Conservation (phyloP, 2,329 filamentous ascomycete genomes). For the Colletotrichum sojae region DNA sequence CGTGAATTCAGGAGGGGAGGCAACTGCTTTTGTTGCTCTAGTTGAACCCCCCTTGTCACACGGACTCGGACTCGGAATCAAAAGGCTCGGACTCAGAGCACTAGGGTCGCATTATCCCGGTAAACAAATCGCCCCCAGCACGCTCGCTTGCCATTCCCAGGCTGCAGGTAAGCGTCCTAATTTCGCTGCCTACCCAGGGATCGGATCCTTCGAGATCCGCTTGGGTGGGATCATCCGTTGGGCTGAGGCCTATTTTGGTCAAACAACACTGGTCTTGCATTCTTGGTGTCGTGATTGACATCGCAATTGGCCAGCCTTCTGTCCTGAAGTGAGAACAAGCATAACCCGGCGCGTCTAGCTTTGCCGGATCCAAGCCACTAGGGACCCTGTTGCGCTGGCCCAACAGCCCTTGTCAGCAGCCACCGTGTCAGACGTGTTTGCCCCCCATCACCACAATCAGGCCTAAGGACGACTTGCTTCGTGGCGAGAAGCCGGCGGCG, state of each 20-base stretch:
- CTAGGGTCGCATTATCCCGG: not conserved
- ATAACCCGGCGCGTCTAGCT: constrained; percentile 3
- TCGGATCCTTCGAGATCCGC: constrained; percentile 10
- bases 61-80: constrained; percentile 24
- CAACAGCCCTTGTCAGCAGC: too few relatives aligned
- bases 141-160: not conserved
- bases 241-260: not conserved
- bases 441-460: too few relatives aligned
- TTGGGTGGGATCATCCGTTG: constrained; percentile 5
- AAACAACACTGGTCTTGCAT: not conserved
- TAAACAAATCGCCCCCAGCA: too few relatives aligned
- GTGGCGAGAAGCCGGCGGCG: too few relatives aligned
- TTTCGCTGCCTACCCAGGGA: constrained; percentile 10
- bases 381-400: too few relatives aligned
- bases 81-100: too few relatives aligned
- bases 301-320: not conserved
- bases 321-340: not conserved
- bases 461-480: too few relatives aligned
- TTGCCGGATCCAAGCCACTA: too few relatives aligned
- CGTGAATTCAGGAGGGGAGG: not conserved
- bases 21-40: constrained; percentile 8
- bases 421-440: too few relatives aligned
- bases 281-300: too few relatives aligned
- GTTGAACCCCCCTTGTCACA: not conserved
- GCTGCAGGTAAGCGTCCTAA: constrained; percentile 8